phyloP scores from a whole-genome alignment of 495 filamentous ascomycete genomes.

The Neurospora sp. region DNA sequence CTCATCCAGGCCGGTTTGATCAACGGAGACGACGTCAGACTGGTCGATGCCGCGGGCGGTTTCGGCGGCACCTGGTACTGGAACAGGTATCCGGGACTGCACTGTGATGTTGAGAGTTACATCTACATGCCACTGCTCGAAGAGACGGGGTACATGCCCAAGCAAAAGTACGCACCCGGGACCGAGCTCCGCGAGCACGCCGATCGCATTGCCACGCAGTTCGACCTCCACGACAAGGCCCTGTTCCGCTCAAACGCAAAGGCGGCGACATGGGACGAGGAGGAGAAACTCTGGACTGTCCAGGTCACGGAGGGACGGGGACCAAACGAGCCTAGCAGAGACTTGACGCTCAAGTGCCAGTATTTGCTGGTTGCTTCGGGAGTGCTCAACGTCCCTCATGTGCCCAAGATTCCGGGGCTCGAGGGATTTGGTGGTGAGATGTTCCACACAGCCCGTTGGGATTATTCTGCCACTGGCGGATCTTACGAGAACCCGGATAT shows the following conservation, averaged over 20 bases:
- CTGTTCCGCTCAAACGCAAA: conserved; percentile 36
- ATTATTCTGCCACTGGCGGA: conserved; percentile 46
- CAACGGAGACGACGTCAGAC: conserved; percentile 33
- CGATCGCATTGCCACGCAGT: conserved; percentile 31
- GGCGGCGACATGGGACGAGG: conserved; percentile 35
- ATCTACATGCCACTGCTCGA: conserved; percentile 49
- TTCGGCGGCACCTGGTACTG: conserved; percentile 49
- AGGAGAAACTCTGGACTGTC: conserved; percentile 30
- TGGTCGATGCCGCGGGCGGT: conserved; percentile 39
- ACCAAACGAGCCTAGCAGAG: conserved; percentile 17
- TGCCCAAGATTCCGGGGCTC: conserved; percentile 35
- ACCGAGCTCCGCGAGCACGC: conserved; percentile 38
- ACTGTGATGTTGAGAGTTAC: conserved; percentile 44
- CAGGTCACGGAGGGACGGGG: conserved; percentile 26
- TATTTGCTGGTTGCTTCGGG: conserved; percentile 32
- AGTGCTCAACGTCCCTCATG: conserved; percentile 34
- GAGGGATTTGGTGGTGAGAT: conserved; percentile 34
- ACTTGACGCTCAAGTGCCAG: conserved; percentile 21
- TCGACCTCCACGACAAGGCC: conserved; percentile 32
- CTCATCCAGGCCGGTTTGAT: conserved; percentile 39
- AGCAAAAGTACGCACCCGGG: conserved; percentile 32
- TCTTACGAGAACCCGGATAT: conserved; percentile 31
- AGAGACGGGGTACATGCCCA: conserved; percentile 48
- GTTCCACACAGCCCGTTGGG: conserved; percentile 47
- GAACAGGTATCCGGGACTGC: conserved; percentile 44